Percentiles rank a stretch among this genome's conserved stretches.
phyloP scores from a whole-genome alignment of 768 basidiomycete genomes.

The Trametopsis cervina region DNA sequence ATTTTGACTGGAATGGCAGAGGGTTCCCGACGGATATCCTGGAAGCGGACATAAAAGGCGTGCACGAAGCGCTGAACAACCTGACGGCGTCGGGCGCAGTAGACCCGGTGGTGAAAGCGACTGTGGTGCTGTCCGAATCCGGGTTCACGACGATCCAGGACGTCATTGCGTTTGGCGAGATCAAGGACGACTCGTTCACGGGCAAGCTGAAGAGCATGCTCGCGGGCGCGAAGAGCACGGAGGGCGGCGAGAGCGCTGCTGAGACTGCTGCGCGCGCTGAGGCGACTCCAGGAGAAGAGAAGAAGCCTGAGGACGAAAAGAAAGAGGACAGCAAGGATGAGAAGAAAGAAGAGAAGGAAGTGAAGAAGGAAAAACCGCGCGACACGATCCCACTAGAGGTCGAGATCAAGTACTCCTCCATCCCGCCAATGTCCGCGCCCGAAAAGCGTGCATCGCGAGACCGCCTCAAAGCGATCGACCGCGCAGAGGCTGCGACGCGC shows the following conservation, averaged over 20 bases:
- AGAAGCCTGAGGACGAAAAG: conserved; percentile 25
- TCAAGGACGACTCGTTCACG: conserved; percentile 72
- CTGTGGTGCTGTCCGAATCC: conserved; percentile 75
- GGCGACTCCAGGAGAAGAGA: conserved; percentile 9
- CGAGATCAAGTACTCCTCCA: conserved; percentile 52
- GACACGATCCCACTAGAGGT: conserved; percentile 66
- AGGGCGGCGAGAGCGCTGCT: conserved; percentile 28
- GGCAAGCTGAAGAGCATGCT: conserved; percentile 89
- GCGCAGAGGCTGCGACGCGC: conserved; percentile 67
- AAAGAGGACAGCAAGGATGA: conserved; percentile 26
- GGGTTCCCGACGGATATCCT: conserved; percentile 70
- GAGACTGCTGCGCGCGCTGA: conserved; percentile 23
- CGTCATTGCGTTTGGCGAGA: conserved; percentile 72
- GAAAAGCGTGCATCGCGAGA: conserved; percentile 70
- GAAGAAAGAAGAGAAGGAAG: conserved; percentile 22
- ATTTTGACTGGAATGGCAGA: conserved; percentile 27
- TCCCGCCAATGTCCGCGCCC: conserved; percentile 68
- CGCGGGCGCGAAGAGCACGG: conserved; percentile 44
- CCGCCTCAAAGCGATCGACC: conserved; percentile 73
- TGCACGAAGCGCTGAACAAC: conserved; percentile 72
- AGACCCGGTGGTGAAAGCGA: conserved; percentile 85
- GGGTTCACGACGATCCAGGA: conserved; percentile 79
- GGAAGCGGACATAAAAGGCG: conserved; percentile 64
- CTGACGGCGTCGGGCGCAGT: conserved; percentile 75
- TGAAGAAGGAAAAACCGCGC: conserved; percentile 28